phyloP scores from a whole-genome alignment of 257 asterid genomes.

The Ajuga chamaepitys region DNA sequence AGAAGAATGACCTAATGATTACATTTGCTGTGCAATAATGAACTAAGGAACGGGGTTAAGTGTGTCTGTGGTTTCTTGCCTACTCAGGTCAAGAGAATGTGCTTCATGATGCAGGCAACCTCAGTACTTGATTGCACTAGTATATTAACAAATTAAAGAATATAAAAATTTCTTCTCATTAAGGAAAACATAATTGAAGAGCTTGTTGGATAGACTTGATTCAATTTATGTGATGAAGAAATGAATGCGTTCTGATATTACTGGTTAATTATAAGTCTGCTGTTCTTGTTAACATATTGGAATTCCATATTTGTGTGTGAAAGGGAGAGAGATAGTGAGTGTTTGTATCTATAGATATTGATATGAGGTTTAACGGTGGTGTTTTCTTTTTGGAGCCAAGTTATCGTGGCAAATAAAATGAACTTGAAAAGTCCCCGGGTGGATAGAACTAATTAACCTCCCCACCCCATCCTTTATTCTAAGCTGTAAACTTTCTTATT shows the following conservation, averaged over 20 bases:
- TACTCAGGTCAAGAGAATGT: neutral
- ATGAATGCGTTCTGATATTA: neutral
- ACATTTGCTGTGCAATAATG: neutral
- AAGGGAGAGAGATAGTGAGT: no score
- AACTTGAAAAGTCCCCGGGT: no score
- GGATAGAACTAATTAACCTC: no score
- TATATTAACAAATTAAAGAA: neutral
- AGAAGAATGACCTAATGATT: neutral
- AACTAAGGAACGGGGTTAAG: slow-evolving; percentile 2
- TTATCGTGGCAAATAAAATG: no score
- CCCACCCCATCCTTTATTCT: no score
- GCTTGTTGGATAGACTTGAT: neutral
- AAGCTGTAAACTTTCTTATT: no score
- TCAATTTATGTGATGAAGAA: neutral
- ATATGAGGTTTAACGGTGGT: no score
- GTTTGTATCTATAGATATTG: no score
- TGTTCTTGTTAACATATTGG: neutral
- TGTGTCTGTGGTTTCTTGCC: neutral
- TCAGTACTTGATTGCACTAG: slow-evolving; percentile 7
- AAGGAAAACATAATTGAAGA: neutral
- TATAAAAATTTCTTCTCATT: neutral
- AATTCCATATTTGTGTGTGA: no score
- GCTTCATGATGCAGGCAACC: neutral
- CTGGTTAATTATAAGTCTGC: neutral
- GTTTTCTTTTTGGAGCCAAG: no score